These are phyloP conservation scores for Apiospora sp. DNA, from an alignment of 2,329 filamentous ascomycete species.

Conservation along the genomic window DNA sequence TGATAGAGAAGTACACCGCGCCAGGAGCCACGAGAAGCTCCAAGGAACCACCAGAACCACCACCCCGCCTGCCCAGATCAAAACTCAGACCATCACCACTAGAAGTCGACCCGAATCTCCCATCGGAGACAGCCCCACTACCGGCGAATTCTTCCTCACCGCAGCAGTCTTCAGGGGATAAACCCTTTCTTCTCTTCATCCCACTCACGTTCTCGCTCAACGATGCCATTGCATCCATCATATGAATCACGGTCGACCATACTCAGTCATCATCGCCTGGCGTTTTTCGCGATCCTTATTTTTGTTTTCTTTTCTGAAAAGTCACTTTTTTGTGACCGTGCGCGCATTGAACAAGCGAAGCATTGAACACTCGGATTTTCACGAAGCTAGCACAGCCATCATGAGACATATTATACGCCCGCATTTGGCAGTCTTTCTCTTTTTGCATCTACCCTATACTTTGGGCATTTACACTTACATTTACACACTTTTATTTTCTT, in stretches of 20 bases:
- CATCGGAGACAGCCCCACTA: conserved; percentile 41
- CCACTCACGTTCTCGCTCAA: neutral
- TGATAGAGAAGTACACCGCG: conserved; percentile 53
- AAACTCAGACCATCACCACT: conserved; percentile 29
- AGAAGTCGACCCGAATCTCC: conserved; percentile 37
- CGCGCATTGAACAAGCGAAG: conserved; percentile 17
- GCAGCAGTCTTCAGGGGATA: conserved; percentile 58
- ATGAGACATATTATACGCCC: conserved; percentile 13
- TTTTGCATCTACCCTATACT: neutral
- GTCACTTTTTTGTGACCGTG: conserved; percentile 10
- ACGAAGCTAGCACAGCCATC: neutral
- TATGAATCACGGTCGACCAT: conserved; percentile 24
- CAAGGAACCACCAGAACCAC: conserved; percentile 39
- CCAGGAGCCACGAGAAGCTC: conserved; percentile 61
- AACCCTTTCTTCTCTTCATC: neutral
- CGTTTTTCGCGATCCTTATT: conserved; percentile 21
- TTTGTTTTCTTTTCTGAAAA: neutral
- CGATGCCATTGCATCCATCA: conserved; percentile 16
- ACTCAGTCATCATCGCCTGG: conserved; percentile 22
- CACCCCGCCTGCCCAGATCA: neutral
- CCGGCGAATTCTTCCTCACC: conserved; percentile 53
- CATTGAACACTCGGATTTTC: conserved; percentile 18
- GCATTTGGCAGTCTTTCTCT: conserved; percentile 1
- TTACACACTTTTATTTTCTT: neutral
- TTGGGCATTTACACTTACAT: neutral